Evolutionary conservation across 2,329 filamentous ascomycete genomes (phyloP).

Genomic region (Penicillium psychrosexuale): DNA sequence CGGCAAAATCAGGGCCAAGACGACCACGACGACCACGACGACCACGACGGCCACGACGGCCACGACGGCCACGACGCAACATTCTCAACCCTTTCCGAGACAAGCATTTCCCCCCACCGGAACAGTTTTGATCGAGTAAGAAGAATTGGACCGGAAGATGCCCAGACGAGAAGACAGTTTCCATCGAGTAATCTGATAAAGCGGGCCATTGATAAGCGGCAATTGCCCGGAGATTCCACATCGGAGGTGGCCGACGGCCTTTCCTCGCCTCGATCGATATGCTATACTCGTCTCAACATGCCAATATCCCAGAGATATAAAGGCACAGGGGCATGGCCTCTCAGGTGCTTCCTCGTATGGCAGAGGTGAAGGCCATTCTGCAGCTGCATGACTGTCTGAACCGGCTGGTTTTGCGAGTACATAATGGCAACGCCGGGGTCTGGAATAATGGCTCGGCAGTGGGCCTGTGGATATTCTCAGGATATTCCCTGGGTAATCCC

Average conservation of each 20-base stretch:
- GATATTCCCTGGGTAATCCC: neutral
- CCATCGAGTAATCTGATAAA: constrained; percentile 15
- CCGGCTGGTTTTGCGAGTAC: neutral
- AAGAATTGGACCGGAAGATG: neutral
- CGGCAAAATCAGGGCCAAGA: neutral
- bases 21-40: neutral
- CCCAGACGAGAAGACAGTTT: neutral
- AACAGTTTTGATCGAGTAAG: constrained; percentile 32
- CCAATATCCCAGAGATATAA: neutral
- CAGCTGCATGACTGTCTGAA: neutral
- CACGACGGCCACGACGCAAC: neutral
- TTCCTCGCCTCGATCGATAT: neutral
- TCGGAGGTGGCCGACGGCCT: neutral
- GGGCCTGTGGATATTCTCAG: neutral
- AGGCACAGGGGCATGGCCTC: neutral
- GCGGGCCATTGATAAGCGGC: constrained; percentile 14
- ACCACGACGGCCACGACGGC: neutral
- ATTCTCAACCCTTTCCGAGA: neutral
- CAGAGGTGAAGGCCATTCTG: neutral
- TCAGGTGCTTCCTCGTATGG: neutral
- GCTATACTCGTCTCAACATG: neutral
- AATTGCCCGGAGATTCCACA: neutral
- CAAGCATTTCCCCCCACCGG: neutral
- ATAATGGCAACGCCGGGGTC: neutral
- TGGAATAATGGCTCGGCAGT: neutral